Percentiles rank a stretch among this genome's conserved stretches.
These are phyloP conservation scores for Pythium monospermum DNA, from an alignment of 352 stramenopile genomes.

Conservation along the genomic window DNA sequence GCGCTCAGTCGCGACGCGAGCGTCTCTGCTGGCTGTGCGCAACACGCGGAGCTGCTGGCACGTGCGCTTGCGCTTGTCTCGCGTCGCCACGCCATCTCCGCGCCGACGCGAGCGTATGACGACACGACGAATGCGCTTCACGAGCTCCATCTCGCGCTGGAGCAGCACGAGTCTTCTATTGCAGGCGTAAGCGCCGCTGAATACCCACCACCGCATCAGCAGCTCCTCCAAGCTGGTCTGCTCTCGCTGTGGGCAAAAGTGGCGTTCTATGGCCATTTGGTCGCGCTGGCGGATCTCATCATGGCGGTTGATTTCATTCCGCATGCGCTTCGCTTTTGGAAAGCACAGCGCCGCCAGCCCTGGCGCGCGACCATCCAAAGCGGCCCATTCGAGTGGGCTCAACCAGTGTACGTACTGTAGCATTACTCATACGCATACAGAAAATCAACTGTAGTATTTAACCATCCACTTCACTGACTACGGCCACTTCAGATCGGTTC, in stretches of 20 bases:
- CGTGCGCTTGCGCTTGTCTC: slow-evolving; percentile 21
- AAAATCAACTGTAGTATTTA: no score
- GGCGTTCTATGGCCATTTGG: slow-evolving; percentile 48
- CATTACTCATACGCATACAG: no score
- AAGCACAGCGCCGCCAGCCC: slow-evolving; percentile 37
- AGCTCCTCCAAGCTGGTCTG: slow-evolving; percentile 32
- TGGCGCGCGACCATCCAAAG: slow-evolving; percentile 45
- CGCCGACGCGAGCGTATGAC: slow-evolving; percentile 12
- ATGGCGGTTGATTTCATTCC: slow-evolving; percentile 66
- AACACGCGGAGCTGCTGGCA: slow-evolving; percentile 21
- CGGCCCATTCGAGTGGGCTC: slow-evolving; percentile 59
- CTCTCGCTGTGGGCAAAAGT: slow-evolving; percentile 56
- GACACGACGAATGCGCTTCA: slow-evolving; percentile 28
- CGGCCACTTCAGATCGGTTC: slow-evolving; percentile 27
- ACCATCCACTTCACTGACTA: neutral
- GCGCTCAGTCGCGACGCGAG: slow-evolving; percentile 17
- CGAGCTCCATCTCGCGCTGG: slow-evolving; percentile 28
- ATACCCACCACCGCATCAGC: slow-evolving; percentile 13
- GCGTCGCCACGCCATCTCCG: slow-evolving; percentile 13
- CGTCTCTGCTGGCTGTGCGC: slow-evolving; percentile 5
- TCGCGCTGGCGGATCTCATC: slow-evolving; percentile 56
- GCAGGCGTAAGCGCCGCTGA: no score
- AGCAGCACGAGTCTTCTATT: slow-evolving; percentile 14
- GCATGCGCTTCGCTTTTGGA: slow-evolving; percentile 65
- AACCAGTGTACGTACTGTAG: slow-evolving; percentile 30